Evolutionary conservation across 2,329 filamentous ascomycete species (phyloP).

Genomic region (Diplodia sapinea): DNA sequence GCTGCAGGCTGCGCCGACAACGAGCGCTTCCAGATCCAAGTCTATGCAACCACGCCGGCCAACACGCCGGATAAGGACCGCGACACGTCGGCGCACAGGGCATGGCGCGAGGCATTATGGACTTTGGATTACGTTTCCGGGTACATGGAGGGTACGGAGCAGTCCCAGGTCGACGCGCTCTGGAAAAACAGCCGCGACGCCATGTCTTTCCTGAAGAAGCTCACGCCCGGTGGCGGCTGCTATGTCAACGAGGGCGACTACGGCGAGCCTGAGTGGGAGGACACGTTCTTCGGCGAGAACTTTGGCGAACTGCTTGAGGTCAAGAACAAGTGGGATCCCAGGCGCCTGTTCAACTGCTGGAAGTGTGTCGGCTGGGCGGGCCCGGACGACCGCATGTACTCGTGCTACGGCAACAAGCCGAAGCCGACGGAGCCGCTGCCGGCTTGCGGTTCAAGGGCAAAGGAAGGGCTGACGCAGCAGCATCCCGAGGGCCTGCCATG

Average conservation of each 20-base stretch:
- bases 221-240: conserved; percentile 45
- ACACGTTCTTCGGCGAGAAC: conserved; percentile 34
- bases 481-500: not conserved
- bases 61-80: conserved; percentile 41
- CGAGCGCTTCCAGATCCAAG: conserved; percentile 35
- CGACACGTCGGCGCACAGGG: conserved; percentile 43
- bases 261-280: conserved; percentile 27
- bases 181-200: conserved; percentile 37
- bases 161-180: conserved; percentile 1
- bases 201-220: conserved; percentile 42
- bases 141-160: conserved; percentile 40
- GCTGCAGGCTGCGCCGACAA: conserved; percentile 36
- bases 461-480: conserved; percentile 4
- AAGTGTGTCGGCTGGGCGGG: conserved; percentile 34
- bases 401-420: conserved; percentile 25
- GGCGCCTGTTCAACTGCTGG: conserved; percentile 32
- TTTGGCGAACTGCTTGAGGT: conserved; percentile 35
- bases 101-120: conserved; percentile 45
- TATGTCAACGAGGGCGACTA: conserved; percentile 31
- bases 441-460: not conserved
- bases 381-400: conserved; percentile 19
- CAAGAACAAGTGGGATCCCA: conserved; percentile 39
- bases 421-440: not conserved
- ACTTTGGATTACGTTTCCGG: conserved; percentile 34
- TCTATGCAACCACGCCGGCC: conserved; percentile 45